phyloP scores from a whole-genome alignment of 2,329 filamentous ascomycete genomes.

The Ophiocordyceps polyrhachis-furcata region DNA sequence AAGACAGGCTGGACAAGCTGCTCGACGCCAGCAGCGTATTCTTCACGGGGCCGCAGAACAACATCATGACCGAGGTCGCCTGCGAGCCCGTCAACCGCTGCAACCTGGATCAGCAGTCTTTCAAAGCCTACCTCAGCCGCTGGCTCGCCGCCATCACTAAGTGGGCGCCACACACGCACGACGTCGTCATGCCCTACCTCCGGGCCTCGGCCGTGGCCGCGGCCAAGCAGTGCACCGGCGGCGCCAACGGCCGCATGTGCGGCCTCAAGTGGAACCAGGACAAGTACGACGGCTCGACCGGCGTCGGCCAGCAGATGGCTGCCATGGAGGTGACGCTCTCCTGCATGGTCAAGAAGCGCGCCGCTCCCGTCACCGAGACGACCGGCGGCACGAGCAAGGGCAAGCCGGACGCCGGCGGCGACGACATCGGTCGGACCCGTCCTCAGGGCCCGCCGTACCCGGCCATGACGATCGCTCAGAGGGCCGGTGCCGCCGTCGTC shows the following conservation, averaged over 20 bases:
- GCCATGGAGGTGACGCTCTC: conserved; percentile 46
- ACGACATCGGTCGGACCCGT: conserved; percentile 22
- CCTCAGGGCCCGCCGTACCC: conserved; percentile 8
- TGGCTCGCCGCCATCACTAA: conserved; percentile 45
- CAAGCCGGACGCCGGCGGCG: conserved; percentile 25
- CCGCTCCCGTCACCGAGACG: conserved; percentile 23
- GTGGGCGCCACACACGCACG: conserved; percentile 40
- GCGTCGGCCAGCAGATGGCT: conserved; percentile 54
- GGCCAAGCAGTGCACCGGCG: conserved; percentile 36
- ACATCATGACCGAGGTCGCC: conserved; percentile 46
- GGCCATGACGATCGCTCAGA: conserved; percentile 36
- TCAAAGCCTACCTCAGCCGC: conserved; percentile 43
- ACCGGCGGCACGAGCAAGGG: conserved; percentile 40
- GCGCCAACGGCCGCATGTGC: conserved; percentile 36
- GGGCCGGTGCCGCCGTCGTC: conserved; percentile 45
- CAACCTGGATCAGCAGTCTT: conserved; percentile 42
- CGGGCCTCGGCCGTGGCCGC: conserved; percentile 37
- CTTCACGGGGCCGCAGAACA: conserved; percentile 29
- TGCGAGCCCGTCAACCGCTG: conserved; percentile 45
- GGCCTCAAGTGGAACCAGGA: conserved; percentile 39
- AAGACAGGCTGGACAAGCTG: conserved; percentile 35
- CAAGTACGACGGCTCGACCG: conserved; percentile 38
- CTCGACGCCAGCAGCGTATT: conserved; percentile 34
- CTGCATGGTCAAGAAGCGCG: conserved; percentile 31
- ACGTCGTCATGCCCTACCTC: conserved; percentile 33